Evolutionary conservation across 2,329 filamentous ascomycete species (phyloP).

Genomic region (Bipolaris oryzae): DNA sequence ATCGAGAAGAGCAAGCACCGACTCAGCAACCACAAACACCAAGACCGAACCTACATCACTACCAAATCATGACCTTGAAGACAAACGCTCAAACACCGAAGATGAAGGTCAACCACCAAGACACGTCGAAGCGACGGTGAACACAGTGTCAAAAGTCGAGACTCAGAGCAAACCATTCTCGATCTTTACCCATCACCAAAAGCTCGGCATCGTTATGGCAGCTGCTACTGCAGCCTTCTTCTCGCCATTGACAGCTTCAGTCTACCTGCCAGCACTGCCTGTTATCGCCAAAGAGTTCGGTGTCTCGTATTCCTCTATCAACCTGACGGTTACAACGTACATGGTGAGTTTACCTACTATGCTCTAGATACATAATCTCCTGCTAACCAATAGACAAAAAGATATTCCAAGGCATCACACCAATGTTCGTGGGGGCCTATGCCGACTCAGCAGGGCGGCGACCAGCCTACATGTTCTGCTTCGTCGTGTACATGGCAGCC

Average conservation of each 20-base stretch:
- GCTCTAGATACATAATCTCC: not conserved
- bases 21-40: not conserved
- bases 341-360: not conserved
- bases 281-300: not conserved
- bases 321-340: not conserved
- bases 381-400: not conserved
- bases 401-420: not conserved
- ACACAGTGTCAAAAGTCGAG: not conserved
- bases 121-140: not conserved
- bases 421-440: not conserved
- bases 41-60: not conserved
- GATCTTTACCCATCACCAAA: not conserved
- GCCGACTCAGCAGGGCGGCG: conserved; percentile 2
- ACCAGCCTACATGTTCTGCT: not conserved
- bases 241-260: not conserved
- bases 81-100: not conserved
- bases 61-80: not conserved
- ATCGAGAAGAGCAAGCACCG: not conserved
- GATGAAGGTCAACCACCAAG: not conserved
- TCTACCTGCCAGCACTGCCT: not conserved
- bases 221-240: not conserved
- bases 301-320: not conserved
- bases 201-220: not conserved
- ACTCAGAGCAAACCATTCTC: not conserved
- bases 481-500: not conserved